Evolutionary conservation across 2,329 filamentous ascomycete species (phyloP).

Genomic region (Epichloe uncinata): DNA sequence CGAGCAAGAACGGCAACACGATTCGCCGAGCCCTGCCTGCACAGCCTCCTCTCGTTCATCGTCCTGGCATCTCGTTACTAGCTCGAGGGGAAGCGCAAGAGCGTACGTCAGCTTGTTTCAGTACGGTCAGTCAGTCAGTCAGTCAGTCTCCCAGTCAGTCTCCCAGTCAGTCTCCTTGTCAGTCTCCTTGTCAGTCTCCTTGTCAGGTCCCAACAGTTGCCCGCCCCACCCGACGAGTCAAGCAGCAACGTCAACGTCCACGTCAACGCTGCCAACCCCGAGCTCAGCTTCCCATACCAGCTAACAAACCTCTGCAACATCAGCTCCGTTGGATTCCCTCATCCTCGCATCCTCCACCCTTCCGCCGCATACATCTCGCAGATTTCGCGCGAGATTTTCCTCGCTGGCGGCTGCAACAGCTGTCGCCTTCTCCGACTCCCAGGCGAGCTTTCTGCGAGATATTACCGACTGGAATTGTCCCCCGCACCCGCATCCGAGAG

Average conservation of each 20-base stretch:
- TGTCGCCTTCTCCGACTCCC: not conserved
- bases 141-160: too few species aligned
- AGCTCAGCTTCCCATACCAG: conserved; percentile 6
- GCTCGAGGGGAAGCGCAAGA: not conserved
- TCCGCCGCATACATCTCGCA: not conserved
- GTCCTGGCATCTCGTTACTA: not conserved
- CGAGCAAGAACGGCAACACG: not conserved
- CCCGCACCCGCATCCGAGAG: not conserved
- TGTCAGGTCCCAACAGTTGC: not conserved
- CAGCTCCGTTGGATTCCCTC: not conserved
- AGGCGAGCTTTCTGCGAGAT: not conserved
- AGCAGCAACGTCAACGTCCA: conserved; percentile 5
- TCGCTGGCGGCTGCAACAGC: not conserved
- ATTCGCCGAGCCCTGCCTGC: not conserved
- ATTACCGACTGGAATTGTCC: not conserved
- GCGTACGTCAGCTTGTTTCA: not conserved
- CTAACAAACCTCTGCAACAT: conserved; percentile 6
- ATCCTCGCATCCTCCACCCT: not conserved
- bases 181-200: not conserved
- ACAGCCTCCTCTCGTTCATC: not conserved
- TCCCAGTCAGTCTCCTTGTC: not conserved
- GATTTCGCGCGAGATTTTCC: not conserved
- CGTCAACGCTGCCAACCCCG: conserved; percentile 7
- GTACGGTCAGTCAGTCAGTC: too few species aligned
- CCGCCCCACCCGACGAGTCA: conserved; percentile 5